Conservation (phyloP, 768 basidiomycete genomes). For the Boletus tylopilopsis region DNA sequence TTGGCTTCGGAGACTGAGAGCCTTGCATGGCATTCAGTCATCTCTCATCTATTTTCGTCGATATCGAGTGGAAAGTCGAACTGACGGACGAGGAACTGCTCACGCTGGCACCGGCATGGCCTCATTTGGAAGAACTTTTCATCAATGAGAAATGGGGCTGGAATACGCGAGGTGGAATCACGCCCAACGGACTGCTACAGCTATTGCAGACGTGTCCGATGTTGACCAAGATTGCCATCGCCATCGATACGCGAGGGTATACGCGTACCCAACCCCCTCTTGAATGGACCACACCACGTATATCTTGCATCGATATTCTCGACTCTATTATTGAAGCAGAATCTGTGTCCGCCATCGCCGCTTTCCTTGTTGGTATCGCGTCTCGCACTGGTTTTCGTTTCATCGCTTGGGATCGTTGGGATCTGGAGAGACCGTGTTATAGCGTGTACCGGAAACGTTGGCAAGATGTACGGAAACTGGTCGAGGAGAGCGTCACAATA, state of each 20-base stretch:
- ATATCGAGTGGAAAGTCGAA: background rate
- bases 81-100: background rate
- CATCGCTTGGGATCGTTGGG: too few relatives aligned
- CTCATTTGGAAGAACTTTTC: background rate
- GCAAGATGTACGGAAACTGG: too few relatives aligned
- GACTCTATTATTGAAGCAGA: background rate
- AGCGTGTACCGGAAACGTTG: too few relatives aligned
- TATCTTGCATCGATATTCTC: background rate
- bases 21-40: background rate
- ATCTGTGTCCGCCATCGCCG: background rate
- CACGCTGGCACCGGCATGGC: background rate
- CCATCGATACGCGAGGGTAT: too few relatives aligned
- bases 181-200: background rate
- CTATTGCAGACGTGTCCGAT: background rate
- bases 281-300: too few relatives aligned
- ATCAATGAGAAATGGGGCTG: background rate
- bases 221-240: too few relatives aligned
- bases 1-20: background rate
- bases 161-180: background rate
- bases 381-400: too few relatives aligned
- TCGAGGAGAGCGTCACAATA: too few relatives aligned
- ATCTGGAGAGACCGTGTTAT: too few relatives aligned
- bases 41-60: background rate
- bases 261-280: too few relatives aligned
- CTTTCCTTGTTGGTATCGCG: background rate